These are phyloP conservation scores for Fusarium papillatum DNA, from an alignment of 2,329 filamentous ascomycete genomes.

Conservation along the genomic window DNA sequence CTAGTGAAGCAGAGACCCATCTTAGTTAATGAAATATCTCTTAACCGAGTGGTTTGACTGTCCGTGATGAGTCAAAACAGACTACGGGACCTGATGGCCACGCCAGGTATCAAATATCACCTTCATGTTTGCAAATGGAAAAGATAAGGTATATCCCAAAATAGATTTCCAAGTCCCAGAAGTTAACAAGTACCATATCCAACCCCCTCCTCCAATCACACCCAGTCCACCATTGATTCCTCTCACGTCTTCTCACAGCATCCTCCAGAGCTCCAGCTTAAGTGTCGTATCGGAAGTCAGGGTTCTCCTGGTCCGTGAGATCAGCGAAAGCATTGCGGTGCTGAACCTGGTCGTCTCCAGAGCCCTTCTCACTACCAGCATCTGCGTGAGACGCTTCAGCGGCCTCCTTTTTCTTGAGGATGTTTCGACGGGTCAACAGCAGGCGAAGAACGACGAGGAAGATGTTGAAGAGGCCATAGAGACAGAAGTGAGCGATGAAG, in stretches of 20 bases:
- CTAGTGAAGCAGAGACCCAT: background rate
- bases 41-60: background rate
- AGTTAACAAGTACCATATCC: background rate
- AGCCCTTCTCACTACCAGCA: background rate
- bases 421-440: background rate
- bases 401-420: background rate
- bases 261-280: background rate
- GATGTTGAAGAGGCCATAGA: background rate
- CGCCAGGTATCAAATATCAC: background rate
- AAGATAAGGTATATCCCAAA: background rate
- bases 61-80: background rate
- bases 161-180: background rate
- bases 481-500: background rate
- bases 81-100: background rate
- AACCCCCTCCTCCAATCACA: background rate
- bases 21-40: background rate
- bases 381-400: background rate
- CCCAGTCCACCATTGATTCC: background rate
- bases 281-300: background rate
- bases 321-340: slow-evolving; percentile 1
- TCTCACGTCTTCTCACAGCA: background rate
- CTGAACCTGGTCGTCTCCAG: background rate
- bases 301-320: background rate
- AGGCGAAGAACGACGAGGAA: background rate
- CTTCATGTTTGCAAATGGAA: background rate